These are phyloP conservation scores for Chaetomium fimeti DNA, from an alignment of 495 filamentous ascomycete species.

Conservation along the genomic window DNA sequence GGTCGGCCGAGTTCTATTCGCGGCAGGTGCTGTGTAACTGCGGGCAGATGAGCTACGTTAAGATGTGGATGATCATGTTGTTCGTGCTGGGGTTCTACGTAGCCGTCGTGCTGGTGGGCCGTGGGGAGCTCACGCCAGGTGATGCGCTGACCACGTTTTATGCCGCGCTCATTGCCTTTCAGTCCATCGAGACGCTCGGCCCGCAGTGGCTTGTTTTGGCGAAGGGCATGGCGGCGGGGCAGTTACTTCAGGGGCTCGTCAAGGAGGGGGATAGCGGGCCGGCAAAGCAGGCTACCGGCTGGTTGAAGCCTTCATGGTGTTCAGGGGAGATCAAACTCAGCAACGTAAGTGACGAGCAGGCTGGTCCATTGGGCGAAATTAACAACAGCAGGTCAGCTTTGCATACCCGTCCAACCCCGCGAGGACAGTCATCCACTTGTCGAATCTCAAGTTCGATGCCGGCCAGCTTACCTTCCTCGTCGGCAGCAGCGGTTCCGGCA, in stretches of 20 bases:
- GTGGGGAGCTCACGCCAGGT: conserved; percentile 54
- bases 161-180: conserved; percentile 70
- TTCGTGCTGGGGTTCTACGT: conserved; percentile 95
- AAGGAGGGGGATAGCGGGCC: conserved; percentile 20
- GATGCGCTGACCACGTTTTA: conserved; percentile 83
- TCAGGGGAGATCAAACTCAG: conserved; percentile 67
- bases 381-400: conserved; percentile 65
- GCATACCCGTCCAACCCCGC: conserved; percentile 74
- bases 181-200: conserved; percentile 68
- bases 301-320: conserved; percentile 38
- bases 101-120: conserved; percentile 63
- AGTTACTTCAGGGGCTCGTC: conserved; percentile 52
- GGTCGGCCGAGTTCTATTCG: conserved; percentile 63
- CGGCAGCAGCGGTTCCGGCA: conserved; percentile 86
- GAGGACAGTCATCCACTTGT: conserved; percentile 56
- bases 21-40: conserved; percentile 66
- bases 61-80: conserved; percentile 71
- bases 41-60: conserved; percentile 67
- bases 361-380: not conserved
- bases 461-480: conserved; percentile 79
- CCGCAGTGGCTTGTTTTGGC: conserved; percentile 72
- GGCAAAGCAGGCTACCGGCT: conserved; percentile 31
- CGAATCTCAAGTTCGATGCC: conserved; percentile 65
- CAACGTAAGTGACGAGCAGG: conserved; percentile 53
- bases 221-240: conserved; percentile 75